Conservation (phyloP, 2,329 filamentous ascomycete genomes). For the Myriosclerotinia curreyana region DNA sequence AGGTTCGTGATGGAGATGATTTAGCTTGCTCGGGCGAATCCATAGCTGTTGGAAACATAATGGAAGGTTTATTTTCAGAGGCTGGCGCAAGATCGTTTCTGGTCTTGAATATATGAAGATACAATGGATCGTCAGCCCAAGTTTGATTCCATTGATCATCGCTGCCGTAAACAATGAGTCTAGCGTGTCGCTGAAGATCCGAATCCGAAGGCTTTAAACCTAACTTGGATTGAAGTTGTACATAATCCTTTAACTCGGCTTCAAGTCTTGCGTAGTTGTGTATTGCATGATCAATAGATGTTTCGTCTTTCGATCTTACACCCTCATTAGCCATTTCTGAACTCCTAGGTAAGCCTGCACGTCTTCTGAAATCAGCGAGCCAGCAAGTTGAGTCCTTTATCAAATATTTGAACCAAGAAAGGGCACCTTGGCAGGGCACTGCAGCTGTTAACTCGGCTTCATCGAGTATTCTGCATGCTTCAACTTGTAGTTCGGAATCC, state of each 20-base stretch:
- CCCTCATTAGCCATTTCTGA: slow-evolving; percentile 52
- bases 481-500: slow-evolving; percentile 57
- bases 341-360: slow-evolving; percentile 55
- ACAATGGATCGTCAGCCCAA: slow-evolving; percentile 53
- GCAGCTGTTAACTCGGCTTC: slow-evolving; percentile 49
- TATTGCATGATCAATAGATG: slow-evolving; percentile 57
- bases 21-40: slow-evolving; percentile 1
- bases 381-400: slow-evolving; percentile 51
- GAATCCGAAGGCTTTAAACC: slow-evolving; percentile 52
- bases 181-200: slow-evolving; percentile 55
- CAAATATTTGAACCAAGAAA: slow-evolving; percentile 56
- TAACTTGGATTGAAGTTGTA: slow-evolving; percentile 45
- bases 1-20: slow-evolving; percentile 26
- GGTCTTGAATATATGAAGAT: slow-evolving; percentile 52
- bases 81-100: slow-evolving; percentile 32
- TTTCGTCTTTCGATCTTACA: slow-evolving; percentile 52
- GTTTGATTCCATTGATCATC: slow-evolving; percentile 65
- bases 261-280: slow-evolving; percentile 55
- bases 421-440: slow-evolving; percentile 36
- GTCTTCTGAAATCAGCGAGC: slow-evolving; percentile 54
- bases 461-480: slow-evolving; percentile 57
- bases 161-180: slow-evolving; percentile 60
- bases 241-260: slow-evolving; percentile 53
- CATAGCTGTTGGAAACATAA: slow-evolving; percentile 22
- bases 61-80: slow-evolving; percentile 25